These are phyloP conservation scores for Mycena galericulata DNA, from an alignment of 768 basidiomycete species.

Conservation along the genomic window DNA sequence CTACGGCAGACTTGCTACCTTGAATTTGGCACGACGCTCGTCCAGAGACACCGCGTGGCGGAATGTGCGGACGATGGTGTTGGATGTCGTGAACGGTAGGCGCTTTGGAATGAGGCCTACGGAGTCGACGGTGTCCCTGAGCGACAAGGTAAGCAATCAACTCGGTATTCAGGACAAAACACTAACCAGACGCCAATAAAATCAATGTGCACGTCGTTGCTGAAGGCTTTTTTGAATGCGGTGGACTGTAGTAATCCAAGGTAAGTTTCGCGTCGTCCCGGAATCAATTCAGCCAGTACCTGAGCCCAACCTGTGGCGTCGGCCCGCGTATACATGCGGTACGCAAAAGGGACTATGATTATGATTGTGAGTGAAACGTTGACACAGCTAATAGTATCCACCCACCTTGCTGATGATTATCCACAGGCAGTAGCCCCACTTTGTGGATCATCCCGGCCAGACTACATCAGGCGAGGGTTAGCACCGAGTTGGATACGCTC, in stretches of 20 bases:
- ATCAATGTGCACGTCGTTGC: constrained; percentile 63
- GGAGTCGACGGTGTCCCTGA: constrained; percentile 78
- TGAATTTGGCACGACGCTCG: constrained; percentile 71
- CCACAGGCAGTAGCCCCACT: constrained; percentile 59
- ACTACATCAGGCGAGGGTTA: constrained; percentile 33
- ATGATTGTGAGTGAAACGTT: constrained; percentile 28
- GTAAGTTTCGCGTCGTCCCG: background rate
- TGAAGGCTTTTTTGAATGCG: constrained; percentile 69
- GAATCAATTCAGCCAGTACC: background rate
- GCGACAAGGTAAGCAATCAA: background rate
- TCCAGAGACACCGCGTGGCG: constrained; percentile 77
- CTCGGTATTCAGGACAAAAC: background rate
- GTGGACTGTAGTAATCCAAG: constrained; percentile 50
- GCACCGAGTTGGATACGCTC: background rate
- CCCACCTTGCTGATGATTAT: constrained; percentile 60
- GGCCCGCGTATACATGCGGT: constrained; percentile 68
- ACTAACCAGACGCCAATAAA: constrained; percentile 68
- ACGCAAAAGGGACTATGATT: constrained; percentile 64
- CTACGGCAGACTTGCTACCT: too few species aligned
- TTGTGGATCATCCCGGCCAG: constrained; percentile 67
- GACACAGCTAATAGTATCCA: constrained; percentile 17
- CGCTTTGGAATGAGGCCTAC: constrained; percentile 66
- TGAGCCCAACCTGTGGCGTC: constrained; percentile 59
- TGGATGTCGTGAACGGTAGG: constrained; percentile 69
- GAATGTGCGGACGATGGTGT: constrained; percentile 67